Evolutionary conservation across 2,329 filamentous ascomycete genomes (phyloP), one percentile per base, ranked within the genome.

Genomic region (Thyridium curvatum): DNA sequence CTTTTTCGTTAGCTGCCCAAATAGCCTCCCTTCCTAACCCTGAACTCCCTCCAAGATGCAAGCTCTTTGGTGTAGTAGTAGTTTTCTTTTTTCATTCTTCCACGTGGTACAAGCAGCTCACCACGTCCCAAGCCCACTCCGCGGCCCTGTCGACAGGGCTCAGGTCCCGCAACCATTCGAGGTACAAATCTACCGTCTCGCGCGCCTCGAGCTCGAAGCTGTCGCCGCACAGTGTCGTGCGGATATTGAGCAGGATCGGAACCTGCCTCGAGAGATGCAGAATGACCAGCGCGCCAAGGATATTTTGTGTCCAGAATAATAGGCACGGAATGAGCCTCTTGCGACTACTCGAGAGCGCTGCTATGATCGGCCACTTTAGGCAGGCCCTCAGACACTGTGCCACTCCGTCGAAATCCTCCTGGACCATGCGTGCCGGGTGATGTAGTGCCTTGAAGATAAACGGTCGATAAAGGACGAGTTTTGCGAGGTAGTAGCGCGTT

Each of bases 301-400:
- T 65, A 43, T 78, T 79, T 46, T 81, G 76, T 8, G 74, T 76
- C 71, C 77, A 82, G 39, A 77, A 74, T 50, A 79, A 81, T 2
- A 75, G 49, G 40, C 72, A 71, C 1, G 77, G 77, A 1, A 82
- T 59, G 5, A 82, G 62, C 29, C 77, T 61, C 55, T 82, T 82
- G 52, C 71, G 71, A 38, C 69, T 62, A 44, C 71, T 72, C 1
- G 72, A 66, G 0, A 77, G 77, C 8, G 72, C 70, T 59, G 80
- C 68, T 16, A 69, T 64, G 17, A 82, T 62, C 2, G 78, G 77
- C 78, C 78, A 82, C 40, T 71, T 64, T 12, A 81, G 58, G n/a
- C 68, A 71, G 2, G 72, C 66, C 46, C 72, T 65, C 13, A 82
- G 65, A 45, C 77, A 80, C 41, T 74, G 64, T 4, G 69, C 74